phyloP scores from a whole-genome alignment of 176 grass and related monocot genomes.

The Aegilops tauschii region DNA sequence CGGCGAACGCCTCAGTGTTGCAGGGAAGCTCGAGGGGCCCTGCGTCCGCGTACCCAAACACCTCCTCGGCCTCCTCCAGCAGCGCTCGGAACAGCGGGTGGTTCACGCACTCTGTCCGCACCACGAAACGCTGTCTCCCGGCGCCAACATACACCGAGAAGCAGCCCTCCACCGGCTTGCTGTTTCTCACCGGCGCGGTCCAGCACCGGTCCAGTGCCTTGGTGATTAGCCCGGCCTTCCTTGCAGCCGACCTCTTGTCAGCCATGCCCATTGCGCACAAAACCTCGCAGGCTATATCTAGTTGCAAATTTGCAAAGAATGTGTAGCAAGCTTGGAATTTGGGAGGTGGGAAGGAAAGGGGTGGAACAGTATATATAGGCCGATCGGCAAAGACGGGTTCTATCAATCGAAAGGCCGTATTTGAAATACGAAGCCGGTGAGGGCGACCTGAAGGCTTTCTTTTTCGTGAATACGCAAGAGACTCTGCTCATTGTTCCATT shows the following conservation, averaged over 20 bases:
- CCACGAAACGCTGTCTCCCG: conserved; percentile 47
- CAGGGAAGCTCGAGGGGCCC: conserved; percentile 58
- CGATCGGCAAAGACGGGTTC: not conserved
- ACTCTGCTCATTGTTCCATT: not conserved
- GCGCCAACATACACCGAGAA: conserved; percentile 54
- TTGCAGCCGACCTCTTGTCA: conserved; percentile 18
- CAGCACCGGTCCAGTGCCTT: conserved; percentile 45
- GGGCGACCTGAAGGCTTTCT: not conserved
- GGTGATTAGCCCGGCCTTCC: conserved; percentile 28
- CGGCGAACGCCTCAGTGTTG: conserved; percentile 25
- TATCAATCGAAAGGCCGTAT: not conserved
- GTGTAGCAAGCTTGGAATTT: not conserved
- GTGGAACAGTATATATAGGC: not conserved
- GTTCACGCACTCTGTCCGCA: conserved; percentile 50
- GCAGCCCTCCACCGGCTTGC: conserved; percentile 25
- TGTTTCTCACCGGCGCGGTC: conserved; percentile 5
- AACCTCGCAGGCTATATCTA: not conserved
- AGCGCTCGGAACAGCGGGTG: conserved; percentile 55
- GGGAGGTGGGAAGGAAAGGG: not conserved
- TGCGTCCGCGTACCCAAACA: conserved; percentile 19
- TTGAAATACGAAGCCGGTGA: conserved; percentile 3
- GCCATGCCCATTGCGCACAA: conserved; percentile 4
- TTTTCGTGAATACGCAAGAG: not conserved
- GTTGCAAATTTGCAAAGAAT: not conserved
- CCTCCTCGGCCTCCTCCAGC: conserved; percentile 58